These are phyloP conservation scores for Effrenium voratum DNA, from an alignment of 73 alveolate genomes.

Conservation along the genomic window DNA sequence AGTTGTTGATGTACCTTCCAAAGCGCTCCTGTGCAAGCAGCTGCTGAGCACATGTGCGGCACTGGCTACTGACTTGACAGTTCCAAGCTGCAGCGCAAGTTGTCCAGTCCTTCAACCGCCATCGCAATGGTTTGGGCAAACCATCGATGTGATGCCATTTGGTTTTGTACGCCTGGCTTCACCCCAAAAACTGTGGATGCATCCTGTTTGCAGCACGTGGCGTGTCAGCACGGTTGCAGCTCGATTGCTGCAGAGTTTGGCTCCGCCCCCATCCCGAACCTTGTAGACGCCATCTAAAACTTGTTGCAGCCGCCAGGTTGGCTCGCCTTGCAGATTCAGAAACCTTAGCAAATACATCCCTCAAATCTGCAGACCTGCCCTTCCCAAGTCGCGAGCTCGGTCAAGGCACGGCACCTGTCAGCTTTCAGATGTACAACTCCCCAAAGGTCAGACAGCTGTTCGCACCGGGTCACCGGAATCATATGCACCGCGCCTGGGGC, in stretches of 20 bases:
- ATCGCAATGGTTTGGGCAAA: slow-evolving; percentile 40
- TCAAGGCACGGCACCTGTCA: too few relatives aligned
- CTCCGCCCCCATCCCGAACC: neutral
- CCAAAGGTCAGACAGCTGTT: too few relatives aligned
- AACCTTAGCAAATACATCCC: slow-evolving; percentile 28
- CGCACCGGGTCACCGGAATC: too few relatives aligned
- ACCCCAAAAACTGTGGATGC: neutral
- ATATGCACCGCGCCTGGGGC: too few relatives aligned
- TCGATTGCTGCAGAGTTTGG: neutral
- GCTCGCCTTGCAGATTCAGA: slow-evolving; percentile 47
- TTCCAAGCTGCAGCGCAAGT: neutral
- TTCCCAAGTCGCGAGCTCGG: too few relatives aligned
- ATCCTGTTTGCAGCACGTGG: neutral
- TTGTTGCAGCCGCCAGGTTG: slow-evolving; percentile 60
- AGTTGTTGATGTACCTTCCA: slow-evolving; percentile 32
- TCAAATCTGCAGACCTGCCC: too few relatives aligned
- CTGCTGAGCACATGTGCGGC: too few relatives aligned
- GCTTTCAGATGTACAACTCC: too few relatives aligned
- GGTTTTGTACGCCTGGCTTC: slow-evolving; percentile 37
- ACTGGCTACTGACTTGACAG: too few relatives aligned
- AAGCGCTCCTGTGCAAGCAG: slow-evolving; percentile 63
- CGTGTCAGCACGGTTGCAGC: too few relatives aligned
- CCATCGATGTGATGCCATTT: slow-evolving; percentile 88
- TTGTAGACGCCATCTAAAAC: slow-evolving; percentile 79
- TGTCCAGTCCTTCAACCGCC: slow-evolving; percentile 73